These are phyloP conservation scores for Neoarthrinium moseri DNA, from an alignment of 2,329 filamentous ascomycete species.

Conservation along the genomic window DNA sequence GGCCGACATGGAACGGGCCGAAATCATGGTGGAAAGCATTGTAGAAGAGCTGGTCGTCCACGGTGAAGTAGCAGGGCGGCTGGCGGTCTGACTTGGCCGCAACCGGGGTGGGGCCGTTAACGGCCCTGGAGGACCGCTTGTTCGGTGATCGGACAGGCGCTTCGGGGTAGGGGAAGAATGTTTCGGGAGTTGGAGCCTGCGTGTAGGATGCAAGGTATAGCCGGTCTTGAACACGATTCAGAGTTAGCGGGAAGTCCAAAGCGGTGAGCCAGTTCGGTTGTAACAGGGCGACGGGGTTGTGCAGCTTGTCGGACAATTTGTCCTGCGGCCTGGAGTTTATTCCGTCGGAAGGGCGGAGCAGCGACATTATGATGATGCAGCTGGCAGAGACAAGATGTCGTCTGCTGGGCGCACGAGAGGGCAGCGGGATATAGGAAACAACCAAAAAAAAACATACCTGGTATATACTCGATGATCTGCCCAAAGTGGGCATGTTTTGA, in stretches of 20 bases:
- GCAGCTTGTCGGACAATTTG: not conserved
- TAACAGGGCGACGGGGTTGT: not conserved
- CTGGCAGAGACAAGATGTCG: too few species aligned
- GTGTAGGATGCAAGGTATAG: constrained; percentile 93
- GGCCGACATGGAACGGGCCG: constrained; percentile 93
- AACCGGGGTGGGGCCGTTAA: constrained; percentile 52
- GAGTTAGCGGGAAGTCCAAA: constrained; percentile 21
- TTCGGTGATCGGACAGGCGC: constrained; percentile 61
- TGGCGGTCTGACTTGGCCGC: constrained; percentile 44
- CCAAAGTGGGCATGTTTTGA: constrained; percentile 63
- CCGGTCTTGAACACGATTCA: constrained; percentile 66
- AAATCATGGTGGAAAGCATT: constrained; percentile 99
- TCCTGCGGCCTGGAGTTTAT: not conserved
- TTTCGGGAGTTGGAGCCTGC: constrained; percentile 75
- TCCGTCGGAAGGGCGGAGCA: too few species aligned
- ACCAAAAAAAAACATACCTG: constrained; percentile 60
- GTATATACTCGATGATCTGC: constrained; percentile 94
- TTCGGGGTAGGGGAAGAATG: constrained; percentile 79
- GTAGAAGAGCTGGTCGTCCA: constrained; percentile 90
- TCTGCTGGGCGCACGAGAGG: not conserved
- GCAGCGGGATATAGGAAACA: not conserved
- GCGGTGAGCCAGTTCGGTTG: constrained; percentile 15
- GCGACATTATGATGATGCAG: too few species aligned
- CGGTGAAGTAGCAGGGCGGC: constrained; percentile 88
- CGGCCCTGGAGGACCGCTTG: constrained; percentile 70